A percentile compares a stretch with the other conserved stretches of the same genome.
Conservation (phyloP, 2,329 filamentous ascomycete species). For the Ilyonectria sp. region DNA sequence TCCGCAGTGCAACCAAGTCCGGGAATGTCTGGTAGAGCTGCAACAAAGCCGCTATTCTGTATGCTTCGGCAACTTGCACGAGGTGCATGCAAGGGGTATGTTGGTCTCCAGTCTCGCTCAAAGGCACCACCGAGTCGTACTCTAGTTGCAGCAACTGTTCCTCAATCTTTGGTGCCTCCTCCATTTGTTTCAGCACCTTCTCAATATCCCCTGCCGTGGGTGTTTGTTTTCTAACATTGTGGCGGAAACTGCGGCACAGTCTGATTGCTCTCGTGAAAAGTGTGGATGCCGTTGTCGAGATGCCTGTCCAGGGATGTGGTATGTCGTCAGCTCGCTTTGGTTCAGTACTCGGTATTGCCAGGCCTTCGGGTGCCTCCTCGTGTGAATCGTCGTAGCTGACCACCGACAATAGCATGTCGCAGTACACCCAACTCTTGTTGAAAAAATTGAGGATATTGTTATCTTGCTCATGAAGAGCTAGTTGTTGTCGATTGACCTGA, state of each 20-base stretch:
- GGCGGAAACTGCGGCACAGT: slow-evolving; percentile 55
- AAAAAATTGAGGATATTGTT: slow-evolving; percentile 54
- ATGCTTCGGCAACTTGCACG: slow-evolving; percentile 56
- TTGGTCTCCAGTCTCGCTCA: slow-evolving; percentile 52
- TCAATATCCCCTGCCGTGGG: slow-evolving; percentile 50
- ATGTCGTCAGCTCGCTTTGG: slow-evolving; percentile 35
- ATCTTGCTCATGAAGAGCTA: slow-evolving; percentile 35
- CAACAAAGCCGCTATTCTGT: slow-evolving; percentile 55
- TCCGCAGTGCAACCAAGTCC: slow-evolving; percentile 51
- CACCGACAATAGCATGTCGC: slow-evolving; percentile 57
- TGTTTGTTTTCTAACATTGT: slow-evolving; percentile 37
- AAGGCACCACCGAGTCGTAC: slow-evolving; percentile 30
- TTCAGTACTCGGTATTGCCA: slow-evolving; percentile 6
- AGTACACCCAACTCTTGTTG: slow-evolving; percentile 57
- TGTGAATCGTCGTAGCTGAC: slow-evolving; percentile 52
- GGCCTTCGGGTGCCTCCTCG: slow-evolving; percentile 31
- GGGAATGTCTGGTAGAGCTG: slow-evolving; percentile 60
- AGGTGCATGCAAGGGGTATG: slow-evolving; percentile 52
- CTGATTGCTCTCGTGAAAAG: slow-evolving; percentile 54
- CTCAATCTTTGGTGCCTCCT: slow-evolving; percentile 53
- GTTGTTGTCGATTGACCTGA: slow-evolving; percentile 44
- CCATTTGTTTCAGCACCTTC: slow-evolving; percentile 41
- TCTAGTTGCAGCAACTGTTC: slow-evolving; percentile 53
- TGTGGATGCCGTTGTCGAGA: slow-evolving; percentile 52
- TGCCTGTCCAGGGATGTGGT: slow-evolving; percentile 57